Percentiles rank a stretch among this genome's conserved stretches.
Evolutionary conservation across 352 stramenopile species (phyloP).

Genomic region (Globisporangium sylvaticum): DNA sequence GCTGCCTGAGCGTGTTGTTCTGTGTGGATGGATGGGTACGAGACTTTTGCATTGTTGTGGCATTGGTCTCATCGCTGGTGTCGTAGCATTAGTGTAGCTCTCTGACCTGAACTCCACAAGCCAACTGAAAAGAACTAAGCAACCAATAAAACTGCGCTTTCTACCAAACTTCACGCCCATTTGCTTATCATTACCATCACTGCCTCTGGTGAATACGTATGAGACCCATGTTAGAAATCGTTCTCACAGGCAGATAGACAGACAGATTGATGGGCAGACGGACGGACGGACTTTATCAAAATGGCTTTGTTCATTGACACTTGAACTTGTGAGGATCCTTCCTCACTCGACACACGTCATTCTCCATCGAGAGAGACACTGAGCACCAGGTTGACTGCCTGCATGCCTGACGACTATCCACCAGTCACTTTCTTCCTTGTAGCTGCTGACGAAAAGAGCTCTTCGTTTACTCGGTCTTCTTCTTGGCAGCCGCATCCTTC

Average conservation of each 20-base stretch:
- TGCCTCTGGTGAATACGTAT: background rate
- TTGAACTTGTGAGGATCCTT: background rate
- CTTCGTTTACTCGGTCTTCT: constrained; percentile 65
- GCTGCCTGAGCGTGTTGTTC: constrained; percentile 16
- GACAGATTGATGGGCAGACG: too few species aligned
- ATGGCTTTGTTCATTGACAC: constrained; percentile 5
- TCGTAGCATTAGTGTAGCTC: background rate
- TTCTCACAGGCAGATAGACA: background rate
- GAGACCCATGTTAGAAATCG: background rate
- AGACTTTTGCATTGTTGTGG: background rate
- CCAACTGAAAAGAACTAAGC: constrained; percentile 13
- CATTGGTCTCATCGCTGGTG: background rate
- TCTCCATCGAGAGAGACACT: background rate
- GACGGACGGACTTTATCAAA: background rate
- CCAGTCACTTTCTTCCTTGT: background rate
- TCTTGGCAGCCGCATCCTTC: constrained; percentile 24
- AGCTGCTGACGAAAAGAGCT: background rate
- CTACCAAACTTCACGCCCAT: background rate
- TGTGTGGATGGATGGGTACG: constrained; percentile 6
- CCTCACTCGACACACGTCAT: background rate
- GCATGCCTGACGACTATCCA: background rate
- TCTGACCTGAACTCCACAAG: background rate
- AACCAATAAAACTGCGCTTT: constrained; percentile 17
- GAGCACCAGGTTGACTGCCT: background rate
- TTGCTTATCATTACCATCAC: background rate